Evolutionary conservation across 148 eudicot genomes (phyloP), one percentile per base, ranked within the genome.

Genomic region (Limonium bicolor): DNA sequence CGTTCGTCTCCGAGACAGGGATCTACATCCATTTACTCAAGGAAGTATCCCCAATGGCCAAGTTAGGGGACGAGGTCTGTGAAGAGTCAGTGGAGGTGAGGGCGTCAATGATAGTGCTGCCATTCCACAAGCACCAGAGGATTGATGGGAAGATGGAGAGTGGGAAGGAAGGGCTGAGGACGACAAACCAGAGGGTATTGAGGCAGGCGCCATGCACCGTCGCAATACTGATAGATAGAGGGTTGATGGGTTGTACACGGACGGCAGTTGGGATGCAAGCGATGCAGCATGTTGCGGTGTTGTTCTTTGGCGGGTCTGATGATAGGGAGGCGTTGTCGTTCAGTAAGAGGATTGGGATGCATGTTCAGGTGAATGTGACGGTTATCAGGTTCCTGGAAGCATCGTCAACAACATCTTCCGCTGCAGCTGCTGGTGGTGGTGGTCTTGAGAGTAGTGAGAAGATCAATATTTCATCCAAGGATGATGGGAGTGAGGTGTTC

Each of bases 251-350:
- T 2, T 6, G 46, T 19, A 42, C 77, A 1, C 53, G 66, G 21
- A 29, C 64, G 8, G 51, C 84, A 1, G 1, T 29, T 17, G 59
- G 69, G 21, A 46, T 61, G 0, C 68, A 66, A 15, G 48, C 83
- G 5, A 34, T 77, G 60, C 75, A 66, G n/a, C 92, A 88, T 18
- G 68, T 83, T 10, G 94, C 80, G 6, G 68, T 66, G 11, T 56
- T 88, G 48, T 88, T 82, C 53, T 88, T 88, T 37, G 92, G 96
- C 1, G 96, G 96, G 12, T 77, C 92, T 0, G 96, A 88, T 62
- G 96, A 88, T 43, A 70, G 96, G 8, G 96, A 88, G 54, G 94
- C 94, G 2, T 46, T 88, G 30, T 86, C 94, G 20, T 65, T 80
- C 1, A 72, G 94, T 48, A 70, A 69, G 27, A 72, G 86, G 26